Evolutionary conservation across 352 stramenopile genomes (phyloP), one percentile per base, ranked within the genome.

Genomic region (Pythium apleroticum): DNA sequence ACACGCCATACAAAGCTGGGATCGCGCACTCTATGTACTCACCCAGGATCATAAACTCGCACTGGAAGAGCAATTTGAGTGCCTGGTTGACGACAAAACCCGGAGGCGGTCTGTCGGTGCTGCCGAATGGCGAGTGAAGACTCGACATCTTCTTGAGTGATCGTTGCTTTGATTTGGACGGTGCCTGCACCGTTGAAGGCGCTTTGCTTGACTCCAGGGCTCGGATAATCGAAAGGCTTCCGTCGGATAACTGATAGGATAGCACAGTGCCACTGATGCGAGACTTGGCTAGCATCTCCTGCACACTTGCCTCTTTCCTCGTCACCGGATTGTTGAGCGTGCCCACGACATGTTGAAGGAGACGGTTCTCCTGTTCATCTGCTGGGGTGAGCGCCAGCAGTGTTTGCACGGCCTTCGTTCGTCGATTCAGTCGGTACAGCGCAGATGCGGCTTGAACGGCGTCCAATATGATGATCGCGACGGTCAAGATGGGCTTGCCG

Each of bases 1-100:
- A 77, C 7, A 64, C 25, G 3, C 35, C 60, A 45, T 76, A 79
- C 7, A 77, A 27, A 9, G 73, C 8, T 7, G 69, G 69, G 41
- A 76, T 61, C 6, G 61, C 49, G 14, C 54, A 59, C 58, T 75
- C 66, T 22, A 76, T 64, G 52, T 71, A 76, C 65, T 78, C 68
- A 50, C 69, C 53, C 35, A 76, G 30, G 14, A 71, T 37, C 22
- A 73, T 46, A 24, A 70, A 69, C 46, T 75, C 68, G 56, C 54
- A 72, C 9, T 69, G 55, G 52, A 75, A 75, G 11, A 75, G 64
- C 12, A 68, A 19, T 12, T 35, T 20, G 3, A 68, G 52, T 20
- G 61, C 52, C 25, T 68, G 45, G 20, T 63, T 50, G 12, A 63
- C 27, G 10, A 41, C 37, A 3, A 35, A 43, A 8, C n/a, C 24